Base-by-base conservation (phyloP, 106 monocot genomes). In the Ottelia alismoides region DNA sequence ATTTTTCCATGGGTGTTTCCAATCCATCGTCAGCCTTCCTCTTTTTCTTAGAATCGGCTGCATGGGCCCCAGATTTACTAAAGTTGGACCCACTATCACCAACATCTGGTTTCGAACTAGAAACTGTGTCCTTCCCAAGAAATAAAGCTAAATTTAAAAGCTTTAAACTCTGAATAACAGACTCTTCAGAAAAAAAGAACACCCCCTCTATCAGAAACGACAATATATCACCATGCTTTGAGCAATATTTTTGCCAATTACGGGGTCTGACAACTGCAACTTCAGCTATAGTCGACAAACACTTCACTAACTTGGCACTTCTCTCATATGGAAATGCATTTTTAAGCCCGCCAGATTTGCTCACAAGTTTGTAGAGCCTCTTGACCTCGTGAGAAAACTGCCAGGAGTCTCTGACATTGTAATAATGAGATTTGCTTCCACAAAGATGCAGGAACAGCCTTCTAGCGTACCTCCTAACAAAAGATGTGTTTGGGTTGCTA, bases 161-260 rank as follows among this genome's bases (percentile, higher is more conserved):
- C 72, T 86, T 98, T 52, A 98, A 82, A 54, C 77, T 68, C 54
- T 80, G 98, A 65, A 90, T 63, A 23, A 86, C 68, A 52, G 85
- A 86, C 51, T 98, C 98, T 68, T 98, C 98, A 57, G 77, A 72
- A 66, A 98, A 90, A 62, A 71, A 55, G 64, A 85, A 86, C 43
- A 86, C 50, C 21, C 74, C 78, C 52, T 75, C 73, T 64, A 83
- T 63, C 61, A 98, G 64, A 55, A 90, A 90, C 2, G 75, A 74
- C 28, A 98, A 64, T 47, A 90, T 31, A 14, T 98, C 98, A 2
- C 30, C 52, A 63, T 90, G 70, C 63, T 83, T 98, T 25, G 72
- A 72, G 65, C 98, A 98, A 43, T 77, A 98, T 45, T 90, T 90
- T 57, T 90, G 98, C 90, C 98, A 98, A 71, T 98, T 90, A 56